Base-by-base conservation (phyloP, 2,329 filamentous ascomycete genomes). In the Hyphodiscus sp. region DNA sequence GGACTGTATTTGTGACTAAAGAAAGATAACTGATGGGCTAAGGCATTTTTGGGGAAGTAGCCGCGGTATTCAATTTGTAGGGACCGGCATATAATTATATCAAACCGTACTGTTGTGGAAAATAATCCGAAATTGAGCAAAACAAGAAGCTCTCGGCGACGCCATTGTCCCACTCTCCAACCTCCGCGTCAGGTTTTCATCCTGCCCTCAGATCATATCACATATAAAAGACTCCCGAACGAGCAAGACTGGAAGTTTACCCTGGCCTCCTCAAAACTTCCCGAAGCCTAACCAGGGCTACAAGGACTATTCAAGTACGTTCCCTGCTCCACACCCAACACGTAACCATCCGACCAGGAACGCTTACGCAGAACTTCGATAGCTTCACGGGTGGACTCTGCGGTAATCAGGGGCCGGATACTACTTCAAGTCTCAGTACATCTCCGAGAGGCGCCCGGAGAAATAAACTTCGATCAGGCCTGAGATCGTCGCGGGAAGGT, bases 191-290 rank as follows among this genome's bases (percentile, higher is more conserved):
- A 23, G 41, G 19, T 49, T 26, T 41, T 44, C n/a, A 51, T 41
- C 55, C 53, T 49, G 38, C 45, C 50, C 45, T 56, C 53, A 53
- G 53, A 58, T 58, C 47, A 55, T 55, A 23, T 38, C 45, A 49
- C 46, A 48, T 47, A 30, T 33, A 50, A 45, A 52, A 19, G 50
- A 49, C 38, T 45, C 41, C 33, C 33, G 33, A 38, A 6, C 33
- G 33, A 38, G 16, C 51, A 3, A 16, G 33, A 26, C 20, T 46
- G 20, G 45, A 46, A 26, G 18, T 49, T 48, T 15, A 42, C 47
- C 45, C 16, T 38, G 15, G 33, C 19, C 19, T 45, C 45, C 18
- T 20, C 15, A 47, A 43, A 47, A 33, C 3, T n/a, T 11, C 19
- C 23, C 13, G 30, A 23, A 30, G 20, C 19, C 29, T 41, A 46